Percentiles rank a stretch among this genome's conserved stretches.
Conservation (phyloP, 768 basidiomycete genomes). For the Podaxis sp. region DNA sequence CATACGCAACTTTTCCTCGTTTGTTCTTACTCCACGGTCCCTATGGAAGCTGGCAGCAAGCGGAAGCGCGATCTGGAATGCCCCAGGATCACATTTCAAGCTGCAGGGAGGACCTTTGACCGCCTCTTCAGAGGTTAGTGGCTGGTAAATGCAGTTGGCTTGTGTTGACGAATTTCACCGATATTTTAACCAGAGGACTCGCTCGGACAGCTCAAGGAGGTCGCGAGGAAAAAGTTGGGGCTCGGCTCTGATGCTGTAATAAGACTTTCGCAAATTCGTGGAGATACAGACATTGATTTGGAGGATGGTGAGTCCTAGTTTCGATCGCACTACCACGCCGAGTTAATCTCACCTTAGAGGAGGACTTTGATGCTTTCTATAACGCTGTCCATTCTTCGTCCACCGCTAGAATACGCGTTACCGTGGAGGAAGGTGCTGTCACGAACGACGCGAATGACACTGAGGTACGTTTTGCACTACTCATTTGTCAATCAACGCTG, state of each 20-base stretch:
- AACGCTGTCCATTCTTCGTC: conserved; percentile 34
- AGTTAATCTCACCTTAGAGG: conserved; percentile 40
- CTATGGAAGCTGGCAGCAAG: conserved; percentile 37
- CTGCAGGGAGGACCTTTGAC: conserved; percentile 41
- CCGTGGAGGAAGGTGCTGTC: conserved; percentile 18
- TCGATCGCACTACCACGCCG: conserved; percentile 1
- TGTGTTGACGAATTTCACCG: background rate
- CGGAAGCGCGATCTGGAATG: conserved; percentile 35
- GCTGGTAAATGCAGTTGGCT: background rate
- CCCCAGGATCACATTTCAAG: conserved; percentile 43
- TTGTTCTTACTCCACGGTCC: conserved; percentile 6
- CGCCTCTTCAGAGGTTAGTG: conserved; percentile 48
- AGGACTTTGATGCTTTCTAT: conserved; percentile 74
- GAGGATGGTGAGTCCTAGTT: conserved; percentile 57
- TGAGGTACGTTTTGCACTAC: background rate
- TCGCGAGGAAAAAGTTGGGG: conserved; percentile 59
- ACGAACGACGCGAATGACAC: background rate
- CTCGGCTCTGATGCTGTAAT: conserved; percentile 34
- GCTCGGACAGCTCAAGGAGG: conserved; percentile 50
- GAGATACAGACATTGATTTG: conserved; percentile 54
- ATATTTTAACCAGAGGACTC: conserved; percentile 45
- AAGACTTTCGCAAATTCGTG: conserved; percentile 48
- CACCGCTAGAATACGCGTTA: conserved; percentile 34
- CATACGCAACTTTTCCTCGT: conserved; percentile 7
- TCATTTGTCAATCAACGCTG: background rate